Evolutionary conservation across 495 filamentous ascomycete species (phyloP).

Genomic region (Penicillium waksmanii): DNA sequence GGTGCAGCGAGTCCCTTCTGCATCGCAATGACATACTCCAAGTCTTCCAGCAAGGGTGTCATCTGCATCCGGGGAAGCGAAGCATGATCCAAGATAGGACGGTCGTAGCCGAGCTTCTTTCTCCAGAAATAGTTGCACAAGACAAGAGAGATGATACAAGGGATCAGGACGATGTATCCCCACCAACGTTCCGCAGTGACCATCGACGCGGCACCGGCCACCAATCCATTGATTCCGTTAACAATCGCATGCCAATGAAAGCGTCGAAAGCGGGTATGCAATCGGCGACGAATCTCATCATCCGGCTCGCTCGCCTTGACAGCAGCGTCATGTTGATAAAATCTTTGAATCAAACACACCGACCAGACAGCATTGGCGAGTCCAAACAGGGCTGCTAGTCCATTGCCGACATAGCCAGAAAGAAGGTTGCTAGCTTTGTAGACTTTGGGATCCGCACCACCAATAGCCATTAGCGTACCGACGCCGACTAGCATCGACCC

Average conservation of each 20-base stretch:
- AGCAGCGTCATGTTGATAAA: slow-evolving; percentile 35
- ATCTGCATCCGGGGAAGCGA: slow-evolving; percentile 20
- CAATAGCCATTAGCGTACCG: slow-evolving; percentile 56
- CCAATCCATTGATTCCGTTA: slow-evolving; percentile 46
- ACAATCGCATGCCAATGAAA: slow-evolving; percentile 46
- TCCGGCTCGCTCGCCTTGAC: slow-evolving; percentile 15
- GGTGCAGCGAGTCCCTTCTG: slow-evolving; percentile 24
- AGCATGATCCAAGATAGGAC: slow-evolving; percentile 31
- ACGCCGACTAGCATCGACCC: slow-evolving; percentile 51
- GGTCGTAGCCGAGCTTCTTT: slow-evolving; percentile 48
- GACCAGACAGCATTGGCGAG: slow-evolving; percentile 52
- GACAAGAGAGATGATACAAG: slow-evolving; percentile 48
- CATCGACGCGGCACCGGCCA: slow-evolving; percentile 54
- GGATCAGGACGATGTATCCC: slow-evolving; percentile 53
- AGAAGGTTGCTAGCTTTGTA: slow-evolving; percentile 51
- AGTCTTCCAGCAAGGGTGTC: slow-evolving; percentile 29
- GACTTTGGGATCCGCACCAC: slow-evolving; percentile 43
- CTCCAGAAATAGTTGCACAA: slow-evolving; percentile 52
- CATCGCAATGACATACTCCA: slow-evolving; percentile 36
- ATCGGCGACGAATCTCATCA: slow-evolving; percentile 26
- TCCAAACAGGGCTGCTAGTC: slow-evolving; percentile 46
- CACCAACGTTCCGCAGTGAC: slow-evolving; percentile 53
- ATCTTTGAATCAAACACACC: slow-evolving; percentile 38
- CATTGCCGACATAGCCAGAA: slow-evolving; percentile 54
- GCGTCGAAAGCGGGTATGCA: slow-evolving; percentile 38